Percentiles rank a stretch among this genome's conserved stretches.
Evolutionary conservation across 148 eudicot species (phyloP).

Genomic region (Chenopodium formosanum): DNA sequence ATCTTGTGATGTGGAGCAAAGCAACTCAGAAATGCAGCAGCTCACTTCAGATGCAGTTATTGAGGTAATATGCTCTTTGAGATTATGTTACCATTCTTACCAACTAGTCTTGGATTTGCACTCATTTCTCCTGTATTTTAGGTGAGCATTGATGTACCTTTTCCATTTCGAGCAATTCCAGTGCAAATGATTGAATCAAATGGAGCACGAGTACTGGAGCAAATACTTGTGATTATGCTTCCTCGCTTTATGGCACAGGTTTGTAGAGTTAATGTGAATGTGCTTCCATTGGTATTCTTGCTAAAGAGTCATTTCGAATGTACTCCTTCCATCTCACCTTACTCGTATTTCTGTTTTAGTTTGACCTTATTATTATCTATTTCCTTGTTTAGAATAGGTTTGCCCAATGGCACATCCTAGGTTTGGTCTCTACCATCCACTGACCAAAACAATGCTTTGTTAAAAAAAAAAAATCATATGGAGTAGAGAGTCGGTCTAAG

Average conservation of each 20-base stretch:
- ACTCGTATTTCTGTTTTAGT: too few relatives aligned
- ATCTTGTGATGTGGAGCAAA: constrained; percentile 44
- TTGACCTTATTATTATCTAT: too few relatives aligned
- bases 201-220: constrained; percentile 75
- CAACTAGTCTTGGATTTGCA: background rate
- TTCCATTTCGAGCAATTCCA: constrained; percentile 75
- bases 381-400: too few relatives aligned
- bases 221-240: constrained; percentile 73
- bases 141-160: constrained; percentile 88
- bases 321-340: too few relatives aligned
- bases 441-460: too few relatives aligned
- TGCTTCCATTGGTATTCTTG: background rate
- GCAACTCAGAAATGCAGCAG: constrained; percentile 43
- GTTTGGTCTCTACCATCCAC: too few relatives aligned
- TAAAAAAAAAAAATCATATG: too few relatives aligned
- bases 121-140: constrained; percentile 29
- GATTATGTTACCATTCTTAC: constrained; percentile 2
- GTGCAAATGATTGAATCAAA: constrained; percentile 72
- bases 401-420: too few relatives aligned
- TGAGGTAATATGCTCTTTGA: constrained; percentile 43
- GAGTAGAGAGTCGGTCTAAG: too few relatives aligned
- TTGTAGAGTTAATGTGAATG: background rate
- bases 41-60: constrained; percentile 77
- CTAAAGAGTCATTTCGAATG: background rate
- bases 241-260: constrained; percentile 95